A percentile compares a stretch with the other conserved stretches of the same genome.
Conservation (phyloP, 805 yeast genomes). For the Kazachstania taianensis region DNA sequence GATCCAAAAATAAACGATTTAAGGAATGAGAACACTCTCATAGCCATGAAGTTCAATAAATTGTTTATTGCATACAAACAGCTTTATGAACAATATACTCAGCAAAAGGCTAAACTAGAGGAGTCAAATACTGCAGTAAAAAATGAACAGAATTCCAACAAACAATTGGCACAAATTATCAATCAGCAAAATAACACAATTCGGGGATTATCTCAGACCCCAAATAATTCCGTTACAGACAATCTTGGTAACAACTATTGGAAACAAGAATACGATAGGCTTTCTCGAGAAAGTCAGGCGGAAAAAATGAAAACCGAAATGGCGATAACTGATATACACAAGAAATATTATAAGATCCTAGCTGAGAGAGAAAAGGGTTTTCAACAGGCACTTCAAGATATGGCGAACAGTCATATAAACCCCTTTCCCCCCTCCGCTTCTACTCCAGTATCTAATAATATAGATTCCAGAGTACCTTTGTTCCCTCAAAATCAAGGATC, state of each 20-base stretch:
- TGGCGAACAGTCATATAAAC: no score
- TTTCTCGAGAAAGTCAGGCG: not conserved
- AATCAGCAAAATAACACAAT: slow-evolving; percentile 1
- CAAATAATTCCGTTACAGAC: not conserved
- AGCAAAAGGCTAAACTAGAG: not conserved
- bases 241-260: slow-evolving; percentile 1
- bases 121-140: not conserved
- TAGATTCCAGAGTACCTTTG: no score
- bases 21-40: not conserved
- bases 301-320: slow-evolving; percentile 1
- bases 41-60: slow-evolving; percentile 2
- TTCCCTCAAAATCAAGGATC: no score
- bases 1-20: not conserved
- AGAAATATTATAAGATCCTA: slow-evolving; percentile 4
- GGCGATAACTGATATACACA: slow-evolving; percentile 4
- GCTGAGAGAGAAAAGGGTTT: slow-evolving; percentile 4
- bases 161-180: not conserved
- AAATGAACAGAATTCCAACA: not conserved
- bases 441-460: no score
- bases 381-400: not conserved
- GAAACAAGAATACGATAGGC: slow-evolving; percentile 5
- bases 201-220: not conserved
- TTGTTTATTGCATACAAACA: slow-evolving; percentile 2
- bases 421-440: no score
- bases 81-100: not conserved